These are phyloP conservation scores for Wickerhamiella azyma DNA, from an alignment of 805 yeast species.

Conservation along the genomic window DNA sequence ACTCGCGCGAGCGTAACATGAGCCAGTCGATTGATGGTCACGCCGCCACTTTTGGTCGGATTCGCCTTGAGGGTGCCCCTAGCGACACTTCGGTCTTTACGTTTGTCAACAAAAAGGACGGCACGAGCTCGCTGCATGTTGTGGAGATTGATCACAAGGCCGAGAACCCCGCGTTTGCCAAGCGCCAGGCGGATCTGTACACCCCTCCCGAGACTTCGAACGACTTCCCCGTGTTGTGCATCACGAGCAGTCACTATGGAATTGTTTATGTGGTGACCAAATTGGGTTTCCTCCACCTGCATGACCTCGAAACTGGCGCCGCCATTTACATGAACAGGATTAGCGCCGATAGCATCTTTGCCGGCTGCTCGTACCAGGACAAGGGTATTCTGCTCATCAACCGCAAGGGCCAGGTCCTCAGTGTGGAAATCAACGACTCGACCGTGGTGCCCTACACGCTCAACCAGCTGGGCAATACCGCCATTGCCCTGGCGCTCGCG, in stretches of 20 bases:
- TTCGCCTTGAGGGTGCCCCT: slow-evolving; percentile 59
- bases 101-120: slow-evolving; percentile 78
- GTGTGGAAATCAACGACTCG: slow-evolving; percentile 76
- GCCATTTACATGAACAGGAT: slow-evolving; percentile 92
- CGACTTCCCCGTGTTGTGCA: slow-evolving; percentile 92
- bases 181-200: slow-evolving; percentile 83
- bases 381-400: slow-evolving; percentile 87
- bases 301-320: slow-evolving; percentile 84
- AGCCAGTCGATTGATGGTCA: slow-evolving; percentile 98
- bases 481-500: slow-evolving; percentile 75
- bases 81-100: slow-evolving; percentile 75
- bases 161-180: slow-evolving; percentile 66
- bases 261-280: slow-evolving; percentile 82
- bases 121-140: slow-evolving; percentile 76
- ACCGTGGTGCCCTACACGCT: slow-evolving; percentile 82
- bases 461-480: slow-evolving; percentile 71
- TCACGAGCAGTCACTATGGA: slow-evolving; percentile 75
- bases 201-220: slow-evolving; percentile 93
- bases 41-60: slow-evolving; percentile 75
- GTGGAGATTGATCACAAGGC: slow-evolving; percentile 93
- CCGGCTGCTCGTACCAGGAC: slow-evolving; percentile 60
- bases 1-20: slow-evolving; percentile 72
- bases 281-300: slow-evolving; percentile 90
- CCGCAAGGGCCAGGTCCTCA: slow-evolving; percentile 87
- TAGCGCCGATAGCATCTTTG: slow-evolving; percentile 88